A percentile compares a stretch with the other conserved stretches of the same genome.
These are phyloP conservation scores for Oryza nivara DNA, from an alignment of 176 grass and related monocot genomes.

Conservation along the genomic window DNA sequence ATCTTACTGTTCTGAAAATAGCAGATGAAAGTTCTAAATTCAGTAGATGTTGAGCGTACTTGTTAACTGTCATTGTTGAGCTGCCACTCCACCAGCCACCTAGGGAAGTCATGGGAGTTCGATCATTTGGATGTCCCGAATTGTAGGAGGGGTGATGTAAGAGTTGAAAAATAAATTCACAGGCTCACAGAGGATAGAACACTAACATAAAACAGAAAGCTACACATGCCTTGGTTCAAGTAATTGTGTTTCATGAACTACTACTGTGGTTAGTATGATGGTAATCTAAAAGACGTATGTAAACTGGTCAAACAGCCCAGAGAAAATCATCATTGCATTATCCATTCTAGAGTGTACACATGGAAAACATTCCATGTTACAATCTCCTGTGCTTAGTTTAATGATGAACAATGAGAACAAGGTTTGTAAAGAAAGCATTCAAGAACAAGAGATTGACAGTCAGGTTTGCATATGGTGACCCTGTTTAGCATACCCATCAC, in stretches of 20 bases:
- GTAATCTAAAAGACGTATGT: background rate
- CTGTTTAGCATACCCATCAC: slow-evolving; percentile 69
- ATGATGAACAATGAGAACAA: slow-evolving; percentile 3
- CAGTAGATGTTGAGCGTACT: slow-evolving; percentile 56
- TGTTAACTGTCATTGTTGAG: slow-evolving; percentile 74
- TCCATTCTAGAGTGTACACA: background rate
- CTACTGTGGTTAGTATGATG: background rate
- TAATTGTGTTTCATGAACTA: background rate
- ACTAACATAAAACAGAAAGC: background rate
- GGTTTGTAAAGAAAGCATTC: background rate
- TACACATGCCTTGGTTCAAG: background rate
- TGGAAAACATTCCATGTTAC: background rate
- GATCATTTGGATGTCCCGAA: slow-evolving; percentile 4
- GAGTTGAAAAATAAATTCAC: slow-evolving; percentile 11
- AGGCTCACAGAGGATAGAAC: background rate
- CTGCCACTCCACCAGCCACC: slow-evolving; percentile 99
- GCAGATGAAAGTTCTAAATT: slow-evolving; percentile 11
- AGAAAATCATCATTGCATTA: background rate
- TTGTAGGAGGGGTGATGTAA: background rate
- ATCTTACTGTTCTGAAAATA: slow-evolving; percentile 17
- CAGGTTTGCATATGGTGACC: slow-evolving; percentile 4
- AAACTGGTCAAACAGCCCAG: background rate
- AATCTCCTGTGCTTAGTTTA: background rate
- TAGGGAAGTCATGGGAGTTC: slow-evolving; percentile 40
- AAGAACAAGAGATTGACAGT: slow-evolving; percentile 5